These are phyloP conservation scores for Macrotyloma uniflorum DNA, from an alignment of 306 rosid genomes.

Conservation along the genomic window DNA sequence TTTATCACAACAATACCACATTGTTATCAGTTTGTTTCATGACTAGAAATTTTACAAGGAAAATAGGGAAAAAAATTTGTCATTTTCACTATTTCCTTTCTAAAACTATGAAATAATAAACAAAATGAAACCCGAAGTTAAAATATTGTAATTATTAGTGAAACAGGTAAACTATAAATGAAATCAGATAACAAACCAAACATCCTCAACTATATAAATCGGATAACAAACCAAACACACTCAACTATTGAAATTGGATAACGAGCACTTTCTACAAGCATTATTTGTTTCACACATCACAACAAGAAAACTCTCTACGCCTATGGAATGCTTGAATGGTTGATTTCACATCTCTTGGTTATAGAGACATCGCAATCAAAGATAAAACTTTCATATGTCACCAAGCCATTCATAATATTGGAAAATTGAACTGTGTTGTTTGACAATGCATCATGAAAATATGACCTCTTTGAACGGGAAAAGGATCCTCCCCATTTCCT, in stretches of 20 bases:
- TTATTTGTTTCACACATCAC: slow-evolving; percentile 7
- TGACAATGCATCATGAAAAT: background rate
- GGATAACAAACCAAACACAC: slow-evolving; percentile 17
- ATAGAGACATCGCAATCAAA: background rate
- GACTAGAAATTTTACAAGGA: background rate
- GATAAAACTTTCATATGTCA: slow-evolving; percentile 6
- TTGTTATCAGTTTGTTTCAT: background rate
- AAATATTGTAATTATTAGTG: background rate
- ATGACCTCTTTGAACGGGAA: background rate
- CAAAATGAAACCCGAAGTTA: background rate
- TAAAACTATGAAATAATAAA: background rate
- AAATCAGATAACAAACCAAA: slow-evolving; percentile 19
- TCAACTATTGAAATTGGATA: no score
- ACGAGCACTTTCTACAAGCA: background rate
- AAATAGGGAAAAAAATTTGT: background rate
- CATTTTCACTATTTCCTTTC: background rate
- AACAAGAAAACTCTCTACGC: background rate
- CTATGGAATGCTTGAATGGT: background rate
- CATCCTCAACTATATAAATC: background rate
- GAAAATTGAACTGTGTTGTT: background rate
- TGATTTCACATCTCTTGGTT: background rate
- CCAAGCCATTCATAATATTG: background rate
- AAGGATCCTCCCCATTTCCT: no score
- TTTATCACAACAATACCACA: background rate
- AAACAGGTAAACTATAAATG: background rate